Base-by-base conservation (phyloP, 306 rosid species). In the Ceratonia siliqua region DNA sequence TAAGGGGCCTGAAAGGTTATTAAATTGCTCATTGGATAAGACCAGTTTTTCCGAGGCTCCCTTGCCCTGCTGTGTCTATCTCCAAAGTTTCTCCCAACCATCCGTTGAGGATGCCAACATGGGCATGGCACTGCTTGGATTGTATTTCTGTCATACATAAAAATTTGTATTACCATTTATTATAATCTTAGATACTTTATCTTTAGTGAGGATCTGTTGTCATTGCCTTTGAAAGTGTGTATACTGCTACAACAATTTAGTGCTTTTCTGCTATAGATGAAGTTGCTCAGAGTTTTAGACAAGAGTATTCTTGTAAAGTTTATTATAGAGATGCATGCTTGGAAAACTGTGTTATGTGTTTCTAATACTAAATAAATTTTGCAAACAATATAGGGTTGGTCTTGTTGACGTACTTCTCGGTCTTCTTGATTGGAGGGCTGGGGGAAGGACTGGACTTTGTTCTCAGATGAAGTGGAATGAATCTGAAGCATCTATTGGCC, bases 391-490 rank as follows among this genome's bases (percentile, higher is more conserved):
- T 78, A 94, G 99, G 82, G 99, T 90, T 84, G 99, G 99, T 68
- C 97, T 94, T 83, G 97, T 92, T 56, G 93, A 92, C 77, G 93
- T 94, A 46, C 99, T 94, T 80, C 99, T 94, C 52, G 99, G 99
- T 82, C 99, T 94, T 84, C 97, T 94, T 62, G 99, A 94, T 85
- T 94, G 99, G 99, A 91, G 99, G 68, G 96, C 97, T 18, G 96
- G 99, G 13, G 99, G 99, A 78, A 87, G 96, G 88, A 90, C 82
- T 86, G 99, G 97, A 22, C 90, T 92, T 70, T 89, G 89, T 80
- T 88, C 95, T 77, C 99, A 92, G 83, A 94, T 94, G 99, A 94
- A 94, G 84, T 94, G 99, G 99, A 94, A 94, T 75, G 99, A 94
- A 82, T 94, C 99, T 62, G 99, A 94, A 88, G 97, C 99, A 68